Base-by-base conservation (phyloP, 1,284 basidiomycete species). In the Somion occarium region DNA sequence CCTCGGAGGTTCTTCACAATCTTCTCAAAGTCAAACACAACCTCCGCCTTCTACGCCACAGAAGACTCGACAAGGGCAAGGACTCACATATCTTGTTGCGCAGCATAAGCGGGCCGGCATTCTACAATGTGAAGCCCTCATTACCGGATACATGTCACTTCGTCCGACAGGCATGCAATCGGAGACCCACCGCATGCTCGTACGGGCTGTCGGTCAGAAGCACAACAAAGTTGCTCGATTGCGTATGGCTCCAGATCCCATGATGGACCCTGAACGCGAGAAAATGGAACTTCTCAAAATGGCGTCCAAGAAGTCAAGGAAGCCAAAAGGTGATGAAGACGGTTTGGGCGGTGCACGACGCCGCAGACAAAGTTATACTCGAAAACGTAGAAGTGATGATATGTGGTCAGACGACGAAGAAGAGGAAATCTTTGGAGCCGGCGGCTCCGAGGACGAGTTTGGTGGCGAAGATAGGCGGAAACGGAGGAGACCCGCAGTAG, bases 111-210 rank as follows among this genome's bases (percentile, higher is more conserved):
- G 88, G 46, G 88, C 88, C 4, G 83, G 88, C 56, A 82, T 96
- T 19, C 75, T 94, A 38, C 91, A 95, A 67, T 79, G 90, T 20
- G 91, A 95, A 66, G 84, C 86, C 1, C 75, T 89, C 54, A 76
- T 96, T 54, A 87, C 88, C 1, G 93, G 91, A 26, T 83, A 85
- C 60, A 85, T 96, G 77, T 79, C 85, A 18, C 75, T 96, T 57
- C 84, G 88, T 9, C 93, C 93, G 0, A 91, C 90, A 7, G 88
- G 89, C 54, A 91, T 95, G 82, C 87, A 92, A 62, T 91, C 89
- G 9, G 87, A 91, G 64, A 92, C 91, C 24, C 93, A 96, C 67
- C 82, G 87, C 50, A 86, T 89, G 77, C 78, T 95, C 43, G 93
- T 93, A 4, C 86, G 88, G 49, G 87, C 89, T 18, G 88, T 95